Evolutionary conservation across 2,329 filamentous ascomycete species (phyloP).

Genomic region (Colletotrichum noveboracense): DNA sequence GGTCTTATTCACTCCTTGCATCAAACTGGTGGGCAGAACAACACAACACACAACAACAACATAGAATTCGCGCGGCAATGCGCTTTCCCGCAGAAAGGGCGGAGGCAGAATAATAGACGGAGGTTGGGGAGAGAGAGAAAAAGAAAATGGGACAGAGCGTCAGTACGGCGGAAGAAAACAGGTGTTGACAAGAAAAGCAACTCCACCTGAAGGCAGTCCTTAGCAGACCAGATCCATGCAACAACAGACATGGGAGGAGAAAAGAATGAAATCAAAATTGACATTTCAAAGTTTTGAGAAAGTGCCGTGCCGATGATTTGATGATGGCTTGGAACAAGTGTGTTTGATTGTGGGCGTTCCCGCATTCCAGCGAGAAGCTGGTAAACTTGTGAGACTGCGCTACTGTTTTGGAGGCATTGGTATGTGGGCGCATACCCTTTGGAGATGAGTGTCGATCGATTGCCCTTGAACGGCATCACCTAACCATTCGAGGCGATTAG

Average conservation of each 20-base stretch:
- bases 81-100: background rate
- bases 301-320: background rate
- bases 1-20: slow-evolving; percentile 23
- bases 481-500: background rate
- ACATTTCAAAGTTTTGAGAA: background rate
- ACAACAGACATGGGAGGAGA: background rate
- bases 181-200: background rate
- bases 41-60: background rate
- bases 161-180: background rate
- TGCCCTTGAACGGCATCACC: background rate
- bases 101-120: background rate
- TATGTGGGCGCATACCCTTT: background rate
- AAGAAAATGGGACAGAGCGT: background rate
- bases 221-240: background rate
- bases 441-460: background rate
- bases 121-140: background rate
- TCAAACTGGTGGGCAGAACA: slow-evolving; percentile 4
- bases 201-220: background rate
- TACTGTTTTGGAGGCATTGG: background rate
- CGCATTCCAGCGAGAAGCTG: background rate
- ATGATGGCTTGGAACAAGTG: background rate
- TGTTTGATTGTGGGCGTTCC: background rate
- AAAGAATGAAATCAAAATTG: background rate
- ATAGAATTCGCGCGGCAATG: slow-evolving; percentile 14
- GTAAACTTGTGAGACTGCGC: background rate